These are phyloP conservation scores for Dendrobium catenatum DNA, from an alignment of 106 monocot species.

Conservation along the genomic window DNA sequence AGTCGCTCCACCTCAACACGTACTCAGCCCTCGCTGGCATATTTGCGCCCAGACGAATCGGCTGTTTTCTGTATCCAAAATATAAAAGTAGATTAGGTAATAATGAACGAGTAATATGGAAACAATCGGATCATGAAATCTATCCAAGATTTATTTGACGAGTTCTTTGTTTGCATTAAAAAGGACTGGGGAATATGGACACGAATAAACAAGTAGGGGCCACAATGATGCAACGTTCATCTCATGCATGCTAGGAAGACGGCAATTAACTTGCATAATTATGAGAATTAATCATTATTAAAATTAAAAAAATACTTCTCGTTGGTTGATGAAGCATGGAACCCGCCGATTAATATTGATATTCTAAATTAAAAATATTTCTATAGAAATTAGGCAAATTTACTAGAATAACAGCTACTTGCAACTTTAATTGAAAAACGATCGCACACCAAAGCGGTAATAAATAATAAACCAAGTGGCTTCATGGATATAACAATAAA, in stretches of 20 bases:
- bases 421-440: no score
- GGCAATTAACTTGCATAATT: not conserved
- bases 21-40: slow-evolving; percentile 75
- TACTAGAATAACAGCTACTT: not conserved
- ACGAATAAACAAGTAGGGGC: no score
- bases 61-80: slow-evolving; percentile 40
- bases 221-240: not conserved
- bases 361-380: not conserved
- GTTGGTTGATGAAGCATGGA: not conserved
- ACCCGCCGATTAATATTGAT: not conserved
- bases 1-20: slow-evolving; percentile 27
- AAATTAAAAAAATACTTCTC: not conserved
- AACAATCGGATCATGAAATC: not conserved
- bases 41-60: slow-evolving; percentile 54
- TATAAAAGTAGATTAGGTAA: not conserved
- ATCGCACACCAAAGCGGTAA: no score
- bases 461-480: no score
- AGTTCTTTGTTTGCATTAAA: no score
- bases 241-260: not conserved
- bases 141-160: no score
- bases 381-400: not conserved
- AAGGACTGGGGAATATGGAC: no score
- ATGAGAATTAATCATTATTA: not conserved
- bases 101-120: not conserved
- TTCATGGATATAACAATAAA: no score